A percentile compares a stretch with the other conserved stretches of the same genome.
Evolutionary conservation across 2,329 filamentous ascomycete species (phyloP).

Genomic region (Phyllosticta capitalensis): DNA sequence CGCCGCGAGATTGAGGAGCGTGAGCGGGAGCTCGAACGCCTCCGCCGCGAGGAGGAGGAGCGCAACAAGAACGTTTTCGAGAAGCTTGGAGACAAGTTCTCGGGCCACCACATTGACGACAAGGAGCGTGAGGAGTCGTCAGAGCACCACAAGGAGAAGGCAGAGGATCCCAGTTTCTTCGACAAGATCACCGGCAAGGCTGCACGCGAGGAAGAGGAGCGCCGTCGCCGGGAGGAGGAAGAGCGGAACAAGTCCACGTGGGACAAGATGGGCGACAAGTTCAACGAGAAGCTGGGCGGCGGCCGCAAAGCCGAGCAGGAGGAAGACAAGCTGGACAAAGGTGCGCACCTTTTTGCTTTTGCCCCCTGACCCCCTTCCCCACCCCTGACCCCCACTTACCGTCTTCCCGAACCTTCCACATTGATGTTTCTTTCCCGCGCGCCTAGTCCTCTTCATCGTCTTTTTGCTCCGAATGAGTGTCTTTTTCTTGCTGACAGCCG

Average conservation of each 20-base stretch:
- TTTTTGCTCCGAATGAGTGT: neutral
- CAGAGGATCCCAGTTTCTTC: conserved; percentile 9
- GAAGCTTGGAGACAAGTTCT: conserved; percentile 2
- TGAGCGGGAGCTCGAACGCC: conserved; percentile 6
- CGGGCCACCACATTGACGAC: neutral
- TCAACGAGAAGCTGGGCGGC: conserved; percentile 8
- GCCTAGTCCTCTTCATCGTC: neutral
- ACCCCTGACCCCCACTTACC: neutral
- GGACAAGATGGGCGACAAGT: conserved; percentile 4
- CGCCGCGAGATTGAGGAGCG: conserved; percentile 1
- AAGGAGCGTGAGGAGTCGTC: conserved; percentile 2
- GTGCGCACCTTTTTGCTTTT: neutral
- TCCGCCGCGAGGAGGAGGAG: conserved; percentile 2
- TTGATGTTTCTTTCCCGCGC: neutral
- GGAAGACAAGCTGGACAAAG: conserved; percentile 10
- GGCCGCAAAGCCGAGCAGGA: conserved; percentile 7
- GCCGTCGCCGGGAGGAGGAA: conserved; percentile 3
- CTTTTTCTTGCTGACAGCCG: conserved; percentile 2
- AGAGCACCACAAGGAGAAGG: neutral
- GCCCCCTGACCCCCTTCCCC: neutral
- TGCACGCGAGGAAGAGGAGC: conserved; percentile 4
- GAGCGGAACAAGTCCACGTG: conserved; percentile 1
- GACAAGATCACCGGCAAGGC: conserved; percentile 10
- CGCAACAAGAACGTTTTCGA: conserved; percentile 6
- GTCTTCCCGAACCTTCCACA: neutral